Evolutionary conservation across 345 rosid species (phyloP).

Genomic region (Salix brachista): DNA sequence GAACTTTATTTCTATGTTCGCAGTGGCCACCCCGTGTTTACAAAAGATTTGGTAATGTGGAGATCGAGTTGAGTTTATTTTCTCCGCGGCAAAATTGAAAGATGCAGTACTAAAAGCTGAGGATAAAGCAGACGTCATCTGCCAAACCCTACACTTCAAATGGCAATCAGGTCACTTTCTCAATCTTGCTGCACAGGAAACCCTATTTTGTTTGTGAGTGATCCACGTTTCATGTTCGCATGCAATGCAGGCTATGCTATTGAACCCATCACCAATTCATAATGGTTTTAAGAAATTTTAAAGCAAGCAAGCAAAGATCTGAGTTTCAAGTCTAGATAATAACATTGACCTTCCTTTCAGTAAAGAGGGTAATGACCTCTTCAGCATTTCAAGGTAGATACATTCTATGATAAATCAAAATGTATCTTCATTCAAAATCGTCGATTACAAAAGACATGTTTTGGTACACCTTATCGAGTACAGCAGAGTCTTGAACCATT

Average conservation of each 20-base stretch:
- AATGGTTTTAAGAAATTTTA: background rate
- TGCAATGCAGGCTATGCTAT: background rate
- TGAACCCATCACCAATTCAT: background rate
- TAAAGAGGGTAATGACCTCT: background rate
- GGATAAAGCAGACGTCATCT: no score
- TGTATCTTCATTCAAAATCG: background rate
- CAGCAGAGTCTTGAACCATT: background rate
- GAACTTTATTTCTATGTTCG: background rate
- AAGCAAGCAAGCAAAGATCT: background rate
- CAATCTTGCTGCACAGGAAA: background rate
- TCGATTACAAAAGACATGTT: no score
- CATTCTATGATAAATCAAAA: no score
- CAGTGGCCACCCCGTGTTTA: background rate
- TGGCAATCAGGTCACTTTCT: background rate
- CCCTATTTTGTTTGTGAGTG: background rate
- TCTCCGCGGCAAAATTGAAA: background rate
- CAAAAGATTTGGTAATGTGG: background rate
- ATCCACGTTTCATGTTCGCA: background rate
- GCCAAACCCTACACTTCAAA: background rate
- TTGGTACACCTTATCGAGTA: no score
- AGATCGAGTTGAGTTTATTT: background rate
- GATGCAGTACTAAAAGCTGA: background rate
- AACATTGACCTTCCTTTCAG: background rate
- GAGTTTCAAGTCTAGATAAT: background rate
- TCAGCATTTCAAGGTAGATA: background rate